phyloP scores from a whole-genome alignment of 805 yeast genomes.

The Yarrowia hollandica region DNA sequence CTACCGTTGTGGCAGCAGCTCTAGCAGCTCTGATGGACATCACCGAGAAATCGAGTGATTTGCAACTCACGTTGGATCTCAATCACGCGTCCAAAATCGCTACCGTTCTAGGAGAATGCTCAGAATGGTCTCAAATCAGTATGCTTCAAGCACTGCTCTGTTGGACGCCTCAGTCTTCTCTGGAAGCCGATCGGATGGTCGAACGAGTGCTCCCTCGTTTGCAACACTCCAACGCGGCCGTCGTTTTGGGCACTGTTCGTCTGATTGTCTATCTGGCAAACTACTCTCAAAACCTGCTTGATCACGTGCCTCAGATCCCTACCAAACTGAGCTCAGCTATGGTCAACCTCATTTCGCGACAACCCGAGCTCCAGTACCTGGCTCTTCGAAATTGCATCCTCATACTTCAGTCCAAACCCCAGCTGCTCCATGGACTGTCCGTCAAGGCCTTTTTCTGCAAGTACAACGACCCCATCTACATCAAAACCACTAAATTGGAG shows the following conservation, averaged over 20 bases:
- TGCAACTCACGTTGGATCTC: conserved; percentile 56
- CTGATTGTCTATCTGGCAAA: conserved; percentile 70
- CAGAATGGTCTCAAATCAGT: conserved; percentile 71
- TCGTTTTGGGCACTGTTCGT: conserved; percentile 74
- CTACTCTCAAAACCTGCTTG: conserved; percentile 51
- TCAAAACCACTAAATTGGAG: conserved; percentile 87
- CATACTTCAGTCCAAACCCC: conserved; percentile 64
- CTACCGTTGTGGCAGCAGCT: conserved; percentile 68
- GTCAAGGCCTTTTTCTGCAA: conserved; percentile 81
- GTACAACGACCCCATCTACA: conserved; percentile 81
- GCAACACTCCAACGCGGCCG: conserved; percentile 78
- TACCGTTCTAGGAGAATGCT: conserved; percentile 45
- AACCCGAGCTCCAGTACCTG: conserved; percentile 80
- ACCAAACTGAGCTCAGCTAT: conserved; percentile 67
- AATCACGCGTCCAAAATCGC: conserved; percentile 49
- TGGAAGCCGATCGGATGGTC: conserved; percentile 64
- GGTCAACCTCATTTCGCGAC: conserved; percentile 66
- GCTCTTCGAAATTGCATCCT: conserved; percentile 78
- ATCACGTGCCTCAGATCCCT: conserved; percentile 37
- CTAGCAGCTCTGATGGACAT: conserved; percentile 65
- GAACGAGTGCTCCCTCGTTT: conserved; percentile 67
- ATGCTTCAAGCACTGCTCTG: conserved; percentile 64
- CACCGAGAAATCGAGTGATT: conserved; percentile 54
- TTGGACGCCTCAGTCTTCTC: conserved; percentile 68
- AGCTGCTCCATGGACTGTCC: conserved; percentile 56